Base-by-base conservation (phyloP, 2,329 filamentous ascomycete species). In the Albophoma yamanashiensis region DNA sequence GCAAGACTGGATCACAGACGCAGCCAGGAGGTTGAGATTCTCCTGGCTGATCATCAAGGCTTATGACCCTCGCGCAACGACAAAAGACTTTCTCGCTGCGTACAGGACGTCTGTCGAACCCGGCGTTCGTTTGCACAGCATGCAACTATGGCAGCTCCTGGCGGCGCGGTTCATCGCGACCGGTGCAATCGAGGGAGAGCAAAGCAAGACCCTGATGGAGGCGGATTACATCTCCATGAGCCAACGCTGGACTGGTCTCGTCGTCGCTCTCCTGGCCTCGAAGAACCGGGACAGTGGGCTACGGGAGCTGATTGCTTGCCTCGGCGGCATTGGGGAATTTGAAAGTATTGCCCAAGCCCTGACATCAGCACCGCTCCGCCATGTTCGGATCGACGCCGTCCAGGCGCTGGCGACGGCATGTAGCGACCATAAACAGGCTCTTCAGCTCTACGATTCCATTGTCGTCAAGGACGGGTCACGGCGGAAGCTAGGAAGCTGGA, bases 341-440 rank as follows among this genome's bases (percentile, higher is more conserved):
- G 38, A 62, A 4, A 56, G 60, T 12, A 39, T 65, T 9, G 57
- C 57, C 9, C 53, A 50, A 27, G 57, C 55, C 1, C 7, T 68
- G 17, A 60, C 61, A 15, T 60, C 56, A 1, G 47, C 59, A 2
- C 62, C 64, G 14, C 15, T 59, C 5, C 57, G 56, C 17, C 25
- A 38, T 22, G n/a, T 64, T 4, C 59, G 52, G n/a, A 40, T 63
- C 20, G 57, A 64, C 34, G 43, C 56, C 8, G 56, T 64, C 2
- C 61, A 63, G 27, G 62, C 63, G 9, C 40, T 67, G 12, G 66
- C 65, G 4, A 39, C 36, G 14, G 62, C 61, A 25, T 64, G 65
- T 58, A 50, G 62, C 20, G 66, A 73, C 55, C 65, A 73, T 58
- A 58, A 52, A 6, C 59, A 66, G 20, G 72, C 69, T 1, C 56